Base-by-base conservation (phyloP, 2,329 filamentous ascomycete species). In the Ophiostoma perfectum region DNA sequence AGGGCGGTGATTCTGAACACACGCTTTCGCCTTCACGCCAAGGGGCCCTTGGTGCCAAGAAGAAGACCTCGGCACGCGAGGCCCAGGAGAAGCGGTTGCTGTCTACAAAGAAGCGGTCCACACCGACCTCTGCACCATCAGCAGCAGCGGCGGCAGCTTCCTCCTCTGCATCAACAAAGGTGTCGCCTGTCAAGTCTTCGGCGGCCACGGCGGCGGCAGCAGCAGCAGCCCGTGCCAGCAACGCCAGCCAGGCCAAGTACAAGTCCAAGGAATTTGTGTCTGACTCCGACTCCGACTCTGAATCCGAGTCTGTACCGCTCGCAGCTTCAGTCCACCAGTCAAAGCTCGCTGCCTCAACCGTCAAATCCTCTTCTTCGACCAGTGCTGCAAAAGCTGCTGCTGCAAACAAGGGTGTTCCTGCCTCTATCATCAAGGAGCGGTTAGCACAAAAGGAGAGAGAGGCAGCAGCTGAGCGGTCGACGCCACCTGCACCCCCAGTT, bases 71-170 rank as follows among this genome's bases (percentile, higher is more conserved):
- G 66, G 81, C 83, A 41, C 81, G 81, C 49, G 83, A 86, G 69
- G 81, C 82, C 3, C 84, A 86, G 73, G 80, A 82, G 9, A 88
- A 88, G 76, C 82, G 84, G 58, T 78, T 86, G 4, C 75, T 86
- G 18, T 79, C 80, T 0, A 80, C 76, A 62, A 74, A 77, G 38
- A 81, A 81, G 74, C 81, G 79, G 70, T 69, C 78, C 5, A 68
- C 66, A 0, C 66, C 70, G 1, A 60, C 68, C 12, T 67, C 70
- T 12, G 55, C 68, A 16, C n/a, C 68, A 18, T 18, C 47, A 4
- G 45, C 45, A 47, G 27, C 27, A 1, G 27, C 27, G 5, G 14
- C 66, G 16, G 7, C 55, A 3, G 27, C 65, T 4, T 65, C 70
- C 1, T 36, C 60, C 0, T 14, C 65, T 0, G 69, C 73, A 5